Evolutionary conservation across 345 rosid species (phyloP), one percentile per base, ranked within the genome.

Genomic region (Nephelium lappaceum): DNA sequence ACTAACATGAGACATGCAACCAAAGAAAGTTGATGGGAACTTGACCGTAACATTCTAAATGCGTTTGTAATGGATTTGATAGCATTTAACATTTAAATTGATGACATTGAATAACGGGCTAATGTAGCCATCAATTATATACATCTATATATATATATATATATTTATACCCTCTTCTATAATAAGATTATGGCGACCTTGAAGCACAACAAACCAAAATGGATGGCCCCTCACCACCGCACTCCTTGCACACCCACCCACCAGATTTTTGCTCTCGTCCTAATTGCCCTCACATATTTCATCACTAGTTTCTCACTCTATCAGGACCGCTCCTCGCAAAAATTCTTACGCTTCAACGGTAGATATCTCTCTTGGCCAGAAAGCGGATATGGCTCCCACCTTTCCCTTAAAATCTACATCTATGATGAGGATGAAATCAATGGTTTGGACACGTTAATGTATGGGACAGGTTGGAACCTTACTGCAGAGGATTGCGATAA

Each of bases 401-500:
- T 79, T 55, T 77, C 83, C 62, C 77, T 87, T 60, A 87, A 83
- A 82, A 84, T 87, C 75, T 87, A 87, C 57, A 82, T 87, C 71
- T 87, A 87, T 41, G 85, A 85, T 15, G 88, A 87, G 77, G 61
- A 75, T 15, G 89, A 86, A 78, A 74, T 84, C 38, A 81, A 80
- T 16, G 87, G 81, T 23, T 77, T 86, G 80, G 81, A 77, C 45
- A 73, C 77, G 63, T 77, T 87, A 60, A 70, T 87, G 86, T 74
- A 77, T 19, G 90, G 90, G 24, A 77, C 74, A 39, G 88, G 77
- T 27, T 81, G 79, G 4, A 38, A 67, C 21, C 77, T 87, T 38
- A 53, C 85, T 19, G 77, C 83, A 38, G 71, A 72, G 5, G 75
- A 74, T 63, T 85, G 90, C 73, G 73, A 77, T 65, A 69, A 69